Conservation (phyloP, 140 eudicot species). For the Senecio squalidus region DNA sequence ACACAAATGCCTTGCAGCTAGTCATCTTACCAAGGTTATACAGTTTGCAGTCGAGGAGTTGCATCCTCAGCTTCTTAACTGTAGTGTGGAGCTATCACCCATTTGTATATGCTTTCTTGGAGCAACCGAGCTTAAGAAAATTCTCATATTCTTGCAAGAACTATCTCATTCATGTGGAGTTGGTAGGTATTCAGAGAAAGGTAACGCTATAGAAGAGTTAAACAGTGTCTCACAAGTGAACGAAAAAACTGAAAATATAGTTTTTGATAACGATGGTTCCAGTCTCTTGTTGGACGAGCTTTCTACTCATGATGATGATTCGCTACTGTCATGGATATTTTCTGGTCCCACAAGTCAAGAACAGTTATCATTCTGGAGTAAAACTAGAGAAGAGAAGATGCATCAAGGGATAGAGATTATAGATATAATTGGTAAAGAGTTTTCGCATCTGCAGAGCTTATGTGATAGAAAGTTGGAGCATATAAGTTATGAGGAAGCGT, state of each 20-base stretch:
- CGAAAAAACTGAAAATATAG: conserved; percentile 44
- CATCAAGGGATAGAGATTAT: conserved; percentile 65
- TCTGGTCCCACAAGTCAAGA: conserved; percentile 67
- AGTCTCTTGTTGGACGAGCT: conserved; percentile 59
- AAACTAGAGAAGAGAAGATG: conserved; percentile 55
- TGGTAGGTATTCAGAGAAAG: conserved; percentile 68
- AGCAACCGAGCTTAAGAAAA: conserved; percentile 69
- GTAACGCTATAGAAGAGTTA: conserved; percentile 39
- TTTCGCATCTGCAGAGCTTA: conserved; percentile 58
- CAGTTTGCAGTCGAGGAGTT: conserved; percentile 85
- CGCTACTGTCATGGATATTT: conserved; percentile 82
- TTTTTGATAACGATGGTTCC: conserved; percentile 55
- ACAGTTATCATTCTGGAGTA: conserved; percentile 58
- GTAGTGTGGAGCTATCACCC: conserved; percentile 63
- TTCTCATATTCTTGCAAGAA: conserved; percentile 66
- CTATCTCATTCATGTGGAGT: conserved; percentile 72
- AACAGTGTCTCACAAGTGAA: conserved; percentile 16
- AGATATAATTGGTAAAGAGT: conserved; percentile 67
- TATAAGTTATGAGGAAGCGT: conserved; percentile 74
- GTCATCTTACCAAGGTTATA: conserved; percentile 81
- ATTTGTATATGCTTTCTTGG: conserved; percentile 90
- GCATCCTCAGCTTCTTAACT: conserved; percentile 72
- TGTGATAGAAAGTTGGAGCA: conserved; percentile 81
- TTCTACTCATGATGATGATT: conserved; percentile 43
- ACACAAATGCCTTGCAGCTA: conserved; percentile 69